Evolutionary conservation across 352 stramenopile genomes (phyloP), one percentile per base, ranked within the genome.

Genomic region (Phytophthora pluvialis): DNA sequence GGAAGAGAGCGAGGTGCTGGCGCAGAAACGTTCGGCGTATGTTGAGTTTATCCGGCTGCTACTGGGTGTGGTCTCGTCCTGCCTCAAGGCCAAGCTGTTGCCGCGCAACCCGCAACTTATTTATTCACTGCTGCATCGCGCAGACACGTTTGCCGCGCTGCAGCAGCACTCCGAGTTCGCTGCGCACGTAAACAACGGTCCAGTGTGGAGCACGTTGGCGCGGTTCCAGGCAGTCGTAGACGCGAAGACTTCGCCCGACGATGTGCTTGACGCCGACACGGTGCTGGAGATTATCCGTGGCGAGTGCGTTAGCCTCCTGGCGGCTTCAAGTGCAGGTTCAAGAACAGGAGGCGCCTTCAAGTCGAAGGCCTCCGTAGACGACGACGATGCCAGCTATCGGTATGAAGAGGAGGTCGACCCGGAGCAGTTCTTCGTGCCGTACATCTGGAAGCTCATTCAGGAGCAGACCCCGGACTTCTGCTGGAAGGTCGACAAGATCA

Each of bases 81-180:
- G 80, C 53, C 60, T 93, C 29, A 90, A 91, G 72, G 31, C 77
- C 1, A 78, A 80, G 35, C 52, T 91, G 43, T 48, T 94, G 56
- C 83, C 82, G 10, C 73, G 81, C 15, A 94, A 94, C 50, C 83
- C 86, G 12, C 86, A 94, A 73, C 81, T 94, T 78, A 93, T 95
- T 86, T 95, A 93, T 88, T 88, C 84, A 29, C 62, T 95, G 10
- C 49, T 95, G 29, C 88, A 95, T 54, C 80, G 79, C 18, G 77
- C 80, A 4, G 75, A 86, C 16, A 86, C 82, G 18, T 90, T 95
- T 45, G 33, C 61, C 9, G 60, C 49, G 12, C 59, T 95, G 60
- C 72, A 90, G 35, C 58, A 70, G 25, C 81, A 92, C 44, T 77
- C 81, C 0, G 81, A 89, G 52, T 84, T 93, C 31, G 57, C 76